A percentile compares a stretch with the other conserved stretches of the same genome.
Conservation (phyloP, 129 eudicot species). For the Lonicera japonica region DNA sequence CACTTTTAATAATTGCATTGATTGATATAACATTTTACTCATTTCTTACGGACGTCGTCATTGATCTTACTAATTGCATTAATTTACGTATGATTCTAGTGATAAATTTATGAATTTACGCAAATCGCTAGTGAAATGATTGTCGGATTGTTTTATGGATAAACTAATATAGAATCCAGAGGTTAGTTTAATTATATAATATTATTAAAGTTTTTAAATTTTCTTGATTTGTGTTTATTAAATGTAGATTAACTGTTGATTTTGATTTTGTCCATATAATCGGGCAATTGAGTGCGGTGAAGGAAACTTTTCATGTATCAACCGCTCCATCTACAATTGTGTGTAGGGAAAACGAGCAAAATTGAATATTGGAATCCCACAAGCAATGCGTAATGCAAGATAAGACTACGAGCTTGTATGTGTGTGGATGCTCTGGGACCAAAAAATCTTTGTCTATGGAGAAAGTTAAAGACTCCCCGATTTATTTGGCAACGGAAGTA, state of each 20-base stretch:
- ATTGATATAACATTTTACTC: no score
- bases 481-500: slow-evolving; percentile 82
- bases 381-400: slow-evolving; percentile 48
- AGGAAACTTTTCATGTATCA: slow-evolving; percentile 87
- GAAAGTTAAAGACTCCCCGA: slow-evolving; percentile 48
- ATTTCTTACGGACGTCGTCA: no score
- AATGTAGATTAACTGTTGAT: no score
- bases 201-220: no score
- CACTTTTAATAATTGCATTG: no score
- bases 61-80: no score
- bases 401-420: slow-evolving; percentile 77
- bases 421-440: slow-evolving; percentile 90
- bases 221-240: no score
- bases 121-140: slow-evolving; percentile 41
- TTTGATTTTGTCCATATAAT: no score
- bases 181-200: slow-evolving; percentile 31
- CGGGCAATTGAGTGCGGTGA: slow-evolving; percentile 64
- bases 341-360: slow-evolving; percentile 79
- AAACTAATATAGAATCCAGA: slow-evolving; percentile 75
- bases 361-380: slow-evolving; percentile 58
- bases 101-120: slow-evolving; percentile 17
- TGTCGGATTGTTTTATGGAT: slow-evolving; percentile 43
- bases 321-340: slow-evolving; percentile 46
- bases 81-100: no score
- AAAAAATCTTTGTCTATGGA: slow-evolving; percentile 90